Base-by-base conservation (phyloP, 768 basidiomycete species). In the Sarcomyxa edulis region DNA sequence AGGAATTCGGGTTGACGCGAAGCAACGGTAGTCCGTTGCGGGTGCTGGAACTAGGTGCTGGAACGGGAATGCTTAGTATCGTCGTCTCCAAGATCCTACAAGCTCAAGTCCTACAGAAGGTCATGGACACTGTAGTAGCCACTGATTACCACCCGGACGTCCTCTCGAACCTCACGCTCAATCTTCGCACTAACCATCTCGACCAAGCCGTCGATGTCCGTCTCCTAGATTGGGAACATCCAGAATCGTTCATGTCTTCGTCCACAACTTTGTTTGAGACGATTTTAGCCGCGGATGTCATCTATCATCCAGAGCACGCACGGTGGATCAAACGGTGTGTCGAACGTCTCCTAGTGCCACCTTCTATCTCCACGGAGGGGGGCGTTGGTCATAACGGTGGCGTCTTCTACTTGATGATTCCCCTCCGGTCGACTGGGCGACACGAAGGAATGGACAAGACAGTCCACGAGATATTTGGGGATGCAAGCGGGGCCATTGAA, bases 71-170 rank as follows among this genome's bases (percentile, higher is more conserved):
- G 39, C 69, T 91, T n/a, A 85, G 85, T 47, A 81, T 93, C 45
- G 67, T 75, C 8, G 62, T 69, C 1, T 74, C 76, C 1, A 78
- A 70, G 44, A 54, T 78, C 5, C 54, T 76, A 7, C 50, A 39
- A 4, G 29, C 35, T n/a, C 34, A 48, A 14, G 45, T 51, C 1
- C n/a, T n/a, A n/a, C n/a, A n/a, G n/a, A n/a, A n/a, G n/a, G n/a
- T n/a, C n/a, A 39, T 44, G 6, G 48, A 56, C 1, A 39, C 50
- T 5, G 64, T 90, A 39, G 58, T 80, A 15, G 83, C 86, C 10
- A 88, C 84, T 7, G 89, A 93, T 52, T 90, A 76, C 47, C 86
- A 91, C 53, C 74, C 78, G 0, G 69, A 71, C n/a, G 86, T 90
- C 2, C 68, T 92, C 9, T 58, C 62, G 12, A 92, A 92, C 55